A percentile compares a stretch with the other conserved stretches of the same genome.
Evolutionary conservation across 768 basidiomycete species (phyloP).

Genomic region (Auricularia auricula-judae): DNA sequence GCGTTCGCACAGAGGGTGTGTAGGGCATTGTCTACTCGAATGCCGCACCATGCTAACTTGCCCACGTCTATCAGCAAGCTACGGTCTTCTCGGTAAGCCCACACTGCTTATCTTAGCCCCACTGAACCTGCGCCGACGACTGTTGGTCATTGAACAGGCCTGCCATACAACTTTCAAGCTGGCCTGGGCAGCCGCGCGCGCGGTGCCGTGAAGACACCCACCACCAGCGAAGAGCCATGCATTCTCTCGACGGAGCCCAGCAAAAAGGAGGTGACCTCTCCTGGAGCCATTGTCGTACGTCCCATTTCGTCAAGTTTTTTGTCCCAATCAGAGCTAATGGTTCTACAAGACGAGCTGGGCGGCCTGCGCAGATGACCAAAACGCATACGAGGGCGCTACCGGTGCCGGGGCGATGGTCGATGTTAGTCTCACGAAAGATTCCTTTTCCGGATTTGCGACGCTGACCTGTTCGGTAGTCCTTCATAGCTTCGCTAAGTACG

Average conservation of each 20-base stretch:
- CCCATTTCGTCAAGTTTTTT: not conserved
- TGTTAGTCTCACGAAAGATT: constrained; percentile 3
- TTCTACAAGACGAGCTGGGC: constrained; percentile 13
- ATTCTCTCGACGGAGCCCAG: not conserved
- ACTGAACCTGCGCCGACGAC: too few species aligned
- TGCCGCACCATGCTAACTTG: not conserved
- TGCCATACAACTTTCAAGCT: not conserved
- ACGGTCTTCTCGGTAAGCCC: not conserved
- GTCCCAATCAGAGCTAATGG: not conserved
- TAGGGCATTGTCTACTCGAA: not conserved
- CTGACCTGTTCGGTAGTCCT: constrained; percentile 7
- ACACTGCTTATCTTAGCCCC: too few species aligned
- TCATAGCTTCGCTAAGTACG: constrained; percentile 8
- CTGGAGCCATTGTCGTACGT: not conserved
- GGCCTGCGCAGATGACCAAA: constrained; percentile 14
- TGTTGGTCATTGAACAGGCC: not conserved
- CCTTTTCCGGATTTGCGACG: not conserved
- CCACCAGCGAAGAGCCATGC: not conserved
- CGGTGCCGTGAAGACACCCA: not conserved
- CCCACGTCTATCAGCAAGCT: not conserved
- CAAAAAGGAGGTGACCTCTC: not conserved
- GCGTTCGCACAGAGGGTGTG: not conserved
- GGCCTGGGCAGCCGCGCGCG: not conserved
- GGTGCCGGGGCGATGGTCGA: constrained; percentile 13
- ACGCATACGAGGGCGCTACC: constrained; percentile 6